phyloP scores from a whole-genome alignment of 495 filamentous ascomycete species.

The Evansstolkia leycettana region DNA sequence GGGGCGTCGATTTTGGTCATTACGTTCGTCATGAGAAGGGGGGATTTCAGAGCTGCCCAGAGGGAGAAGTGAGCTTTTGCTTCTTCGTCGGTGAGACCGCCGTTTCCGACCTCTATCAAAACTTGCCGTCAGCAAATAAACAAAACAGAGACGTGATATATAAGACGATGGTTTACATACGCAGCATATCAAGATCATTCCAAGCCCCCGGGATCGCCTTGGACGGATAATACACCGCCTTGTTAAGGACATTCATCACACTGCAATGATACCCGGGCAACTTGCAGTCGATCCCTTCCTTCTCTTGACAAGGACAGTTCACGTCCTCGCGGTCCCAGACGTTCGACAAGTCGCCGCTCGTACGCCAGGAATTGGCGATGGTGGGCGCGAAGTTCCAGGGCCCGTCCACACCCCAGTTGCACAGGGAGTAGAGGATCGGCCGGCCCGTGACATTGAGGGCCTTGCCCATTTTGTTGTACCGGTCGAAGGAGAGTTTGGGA shows the following conservation, averaged over 20 bases:
- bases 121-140: no score
- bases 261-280: constrained; percentile 43
- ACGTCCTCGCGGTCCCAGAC: constrained; percentile 15
- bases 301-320: constrained; percentile 26
- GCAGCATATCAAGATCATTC: constrained; percentile 44
- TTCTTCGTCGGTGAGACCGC: constrained; percentile 34
- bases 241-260: constrained; percentile 39
- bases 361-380: constrained; percentile 46
- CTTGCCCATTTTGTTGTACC: constrained; percentile 48
- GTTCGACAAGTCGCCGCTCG: constrained; percentile 31
- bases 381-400: constrained; percentile 44
- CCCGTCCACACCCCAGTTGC: constrained; percentile 41
- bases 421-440: constrained; percentile 52
- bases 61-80: constrained; percentile 22
- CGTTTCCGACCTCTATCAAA: constrained; percentile 50
- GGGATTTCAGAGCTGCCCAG: constrained; percentile 24
- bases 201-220: constrained; percentile 20
- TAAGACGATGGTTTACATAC: no score
- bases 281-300: constrained; percentile 27
- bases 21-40: constrained; percentile 20
- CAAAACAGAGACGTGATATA: no score
- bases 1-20: constrained; percentile 14
- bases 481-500: constrained; percentile 29
- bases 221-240: constrained; percentile 23
- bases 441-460: constrained; percentile 44